Conservation (phyloP, 2,329 filamentous ascomycete species). For the Thermoascus crustaceus region DNA sequence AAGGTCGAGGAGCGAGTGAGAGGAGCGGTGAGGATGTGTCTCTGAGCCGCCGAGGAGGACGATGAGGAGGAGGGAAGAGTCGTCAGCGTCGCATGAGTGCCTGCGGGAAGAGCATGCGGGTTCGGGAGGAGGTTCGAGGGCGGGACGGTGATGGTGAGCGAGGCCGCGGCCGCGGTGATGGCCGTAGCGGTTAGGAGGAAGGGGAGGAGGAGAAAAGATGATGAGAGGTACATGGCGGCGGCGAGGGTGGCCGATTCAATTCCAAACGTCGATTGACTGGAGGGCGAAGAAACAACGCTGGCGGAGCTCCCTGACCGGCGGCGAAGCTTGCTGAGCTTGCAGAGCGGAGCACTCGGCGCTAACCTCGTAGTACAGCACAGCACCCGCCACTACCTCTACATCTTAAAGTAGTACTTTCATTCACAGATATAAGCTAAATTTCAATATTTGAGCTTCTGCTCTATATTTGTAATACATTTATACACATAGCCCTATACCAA, state of each 20-base stretch:
- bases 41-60: conserved; percentile 31
- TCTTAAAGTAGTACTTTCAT: too few relatives aligned
- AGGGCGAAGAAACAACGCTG: too few relatives aligned
- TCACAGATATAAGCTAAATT: too few relatives aligned
- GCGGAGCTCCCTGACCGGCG: too few relatives aligned
- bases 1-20: conserved; percentile 64
- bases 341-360: too few relatives aligned
- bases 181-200: conserved; percentile 14
- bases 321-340: too few relatives aligned
- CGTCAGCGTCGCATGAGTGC: conserved; percentile 46
- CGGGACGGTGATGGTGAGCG: conserved; percentile 32
- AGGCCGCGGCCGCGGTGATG: conserved; percentile 15
- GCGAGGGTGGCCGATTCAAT: background rate
- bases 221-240: conserved; percentile 11
- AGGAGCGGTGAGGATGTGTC: conserved; percentile 49
- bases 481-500: too few relatives aligned
- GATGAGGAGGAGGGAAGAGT: conserved; percentile 36
- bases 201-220: conserved; percentile 7
- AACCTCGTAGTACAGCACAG: too few relatives aligned
- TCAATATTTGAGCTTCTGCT: too few relatives aligned
- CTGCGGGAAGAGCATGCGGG: conserved; percentile 33
- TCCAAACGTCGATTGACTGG: too few relatives aligned
- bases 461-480: too few relatives aligned
- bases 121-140: conserved; percentile 38
- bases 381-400: too few relatives aligned